Evolutionary conservation across 805 yeast genomes (phyloP).

Genomic region (Alloascoidea hylecoeti): DNA sequence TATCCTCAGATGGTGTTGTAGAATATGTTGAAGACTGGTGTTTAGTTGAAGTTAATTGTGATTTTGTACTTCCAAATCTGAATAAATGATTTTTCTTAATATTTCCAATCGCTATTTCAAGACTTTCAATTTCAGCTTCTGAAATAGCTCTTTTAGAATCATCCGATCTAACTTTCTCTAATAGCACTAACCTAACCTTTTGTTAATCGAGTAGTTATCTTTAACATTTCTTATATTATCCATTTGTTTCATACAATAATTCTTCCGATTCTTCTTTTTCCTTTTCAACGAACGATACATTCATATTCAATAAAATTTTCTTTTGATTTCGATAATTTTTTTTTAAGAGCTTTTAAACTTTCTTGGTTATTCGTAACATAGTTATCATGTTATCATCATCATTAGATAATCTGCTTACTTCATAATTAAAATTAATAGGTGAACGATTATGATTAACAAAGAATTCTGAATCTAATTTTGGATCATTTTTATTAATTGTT

Average conservation of each 20-base stretch:
- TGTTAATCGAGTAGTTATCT: no score
- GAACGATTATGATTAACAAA: slow-evolving; percentile 73
- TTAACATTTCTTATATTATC: slow-evolving; percentile 34
- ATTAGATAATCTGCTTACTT: slow-evolving; percentile 92
- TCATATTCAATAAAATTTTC: slow-evolving; percentile 15
- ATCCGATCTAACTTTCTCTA: slow-evolving; percentile 52
- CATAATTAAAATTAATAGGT: slow-evolving; percentile 71
- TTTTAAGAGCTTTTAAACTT: slow-evolving; percentile 42
- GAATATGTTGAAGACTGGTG: no score
- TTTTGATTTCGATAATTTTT: slow-evolving; percentile 28
- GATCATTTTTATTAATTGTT: slow-evolving; percentile 56
- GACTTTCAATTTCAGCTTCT: slow-evolving; percentile 84
- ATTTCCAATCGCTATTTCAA: slow-evolving; percentile 73
- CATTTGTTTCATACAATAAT: slow-evolving; percentile 15
- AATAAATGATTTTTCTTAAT: slow-evolving; percentile 52
- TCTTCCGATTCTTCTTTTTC: slow-evolving; percentile 11
- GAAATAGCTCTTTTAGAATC: slow-evolving; percentile 63
- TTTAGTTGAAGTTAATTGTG: no score
- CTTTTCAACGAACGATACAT: slow-evolving; percentile 15
- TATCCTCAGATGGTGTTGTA: no score
- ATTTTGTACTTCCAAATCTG: slow-evolving; percentile 13
- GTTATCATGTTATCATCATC: slow-evolving; percentile 85
- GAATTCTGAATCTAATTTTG: slow-evolving; percentile 74
- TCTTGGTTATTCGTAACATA: slow-evolving; percentile 37
- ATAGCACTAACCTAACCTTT: slow-evolving; percentile 32